phyloP scores from a whole-genome alignment of 768 basidiomycete genomes.

The Postia placenta region DNA sequence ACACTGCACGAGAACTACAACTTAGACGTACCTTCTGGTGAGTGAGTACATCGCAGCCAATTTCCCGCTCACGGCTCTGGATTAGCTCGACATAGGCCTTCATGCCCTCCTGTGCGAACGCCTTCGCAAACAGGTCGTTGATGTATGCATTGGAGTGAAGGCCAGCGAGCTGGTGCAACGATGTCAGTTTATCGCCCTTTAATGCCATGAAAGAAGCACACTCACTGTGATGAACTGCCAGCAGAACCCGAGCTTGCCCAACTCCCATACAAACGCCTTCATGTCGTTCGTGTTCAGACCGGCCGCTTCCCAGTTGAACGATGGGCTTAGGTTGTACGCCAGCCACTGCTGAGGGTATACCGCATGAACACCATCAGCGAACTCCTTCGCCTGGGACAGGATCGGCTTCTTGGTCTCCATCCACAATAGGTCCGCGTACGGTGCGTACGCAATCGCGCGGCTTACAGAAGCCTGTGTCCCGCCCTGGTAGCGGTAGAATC shows the following conservation, averaged over 20 bases:
- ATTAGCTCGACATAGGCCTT: constrained; percentile 96
- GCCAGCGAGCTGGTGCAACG: constrained; percentile 72
- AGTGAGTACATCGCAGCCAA: constrained; percentile 93
- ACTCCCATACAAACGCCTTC: constrained; percentile 85
- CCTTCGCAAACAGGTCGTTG: constrained; percentile 83
- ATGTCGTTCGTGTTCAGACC: constrained; percentile 83
- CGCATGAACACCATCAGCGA: constrained; percentile 81
- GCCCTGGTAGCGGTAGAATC: constrained; percentile 95
- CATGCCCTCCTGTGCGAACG: constrained; percentile 94
- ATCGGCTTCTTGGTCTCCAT: constrained; percentile 98
- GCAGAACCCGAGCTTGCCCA: constrained; percentile 93
- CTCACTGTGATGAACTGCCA: constrained; percentile 99
- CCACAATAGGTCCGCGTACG: constrained; percentile 89
- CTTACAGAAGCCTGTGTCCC: constrained; percentile 93
- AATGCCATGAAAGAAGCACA: constrained; percentile 6
- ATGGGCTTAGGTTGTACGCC: constrained; percentile 92
- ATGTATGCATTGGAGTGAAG: constrained; percentile 98
- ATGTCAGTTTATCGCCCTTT: background rate
- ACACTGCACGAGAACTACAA: background rate
- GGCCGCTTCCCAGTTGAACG: constrained; percentile 93
- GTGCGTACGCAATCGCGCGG: constrained; percentile 88
- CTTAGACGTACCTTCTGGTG: constrained; percentile 74
- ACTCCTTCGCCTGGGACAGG: constrained; percentile 85
- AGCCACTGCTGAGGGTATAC: constrained; percentile 89
- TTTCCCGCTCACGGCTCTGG: constrained; percentile 87